These are phyloP conservation scores for Trichomonascaceae sp. DNA, from an alignment of 1,139 yeast species.

Conservation along the genomic window DNA sequence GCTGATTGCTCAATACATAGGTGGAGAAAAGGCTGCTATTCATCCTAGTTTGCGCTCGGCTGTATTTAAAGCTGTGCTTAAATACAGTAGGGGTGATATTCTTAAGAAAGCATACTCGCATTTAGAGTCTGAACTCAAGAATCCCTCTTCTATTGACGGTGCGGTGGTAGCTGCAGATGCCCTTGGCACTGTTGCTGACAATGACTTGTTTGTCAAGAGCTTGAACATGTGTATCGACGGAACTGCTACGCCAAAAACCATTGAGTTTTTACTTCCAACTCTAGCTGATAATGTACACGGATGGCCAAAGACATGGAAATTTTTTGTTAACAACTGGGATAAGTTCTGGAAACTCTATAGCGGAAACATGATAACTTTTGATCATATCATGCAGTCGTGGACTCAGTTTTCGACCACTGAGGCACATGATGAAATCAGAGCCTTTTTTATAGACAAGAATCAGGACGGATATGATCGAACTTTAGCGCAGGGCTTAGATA, in stretches of 20 bases:
- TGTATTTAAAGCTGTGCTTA: slow-evolving; percentile 64
- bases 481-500: slow-evolving; percentile 66
- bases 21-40: slow-evolving; percentile 51
- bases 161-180: slow-evolving; percentile 60
- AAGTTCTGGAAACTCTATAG: slow-evolving; percentile 59
- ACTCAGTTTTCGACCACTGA: slow-evolving; percentile 60
- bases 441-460: slow-evolving; percentile 55
- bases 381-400: slow-evolving; percentile 60
- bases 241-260: slow-evolving; percentile 62
- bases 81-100: slow-evolving; percentile 36
- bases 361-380: slow-evolving; percentile 74
- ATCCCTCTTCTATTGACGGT: slow-evolving; percentile 61
- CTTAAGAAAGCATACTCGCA: slow-evolving; percentile 40
- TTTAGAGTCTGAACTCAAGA: slow-evolving; percentile 44
- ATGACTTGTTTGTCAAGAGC: slow-evolving; percentile 36
- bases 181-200: slow-evolving; percentile 49
- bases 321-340: slow-evolving; percentile 76
- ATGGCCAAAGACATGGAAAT: slow-evolving; percentile 43
- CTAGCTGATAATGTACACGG: slow-evolving; percentile 4
- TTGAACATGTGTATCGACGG: slow-evolving; percentile 38
- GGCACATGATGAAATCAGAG: slow-evolving; percentile 50
- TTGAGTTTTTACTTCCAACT: slow-evolving; percentile 42
- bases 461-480: slow-evolving; percentile 71
- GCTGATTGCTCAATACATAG: slow-evolving; percentile 6
- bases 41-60: slow-evolving; percentile 76